phyloP scores from a whole-genome alignment of 2,329 filamentous ascomycete species.

The Fusarium sp. region DNA sequence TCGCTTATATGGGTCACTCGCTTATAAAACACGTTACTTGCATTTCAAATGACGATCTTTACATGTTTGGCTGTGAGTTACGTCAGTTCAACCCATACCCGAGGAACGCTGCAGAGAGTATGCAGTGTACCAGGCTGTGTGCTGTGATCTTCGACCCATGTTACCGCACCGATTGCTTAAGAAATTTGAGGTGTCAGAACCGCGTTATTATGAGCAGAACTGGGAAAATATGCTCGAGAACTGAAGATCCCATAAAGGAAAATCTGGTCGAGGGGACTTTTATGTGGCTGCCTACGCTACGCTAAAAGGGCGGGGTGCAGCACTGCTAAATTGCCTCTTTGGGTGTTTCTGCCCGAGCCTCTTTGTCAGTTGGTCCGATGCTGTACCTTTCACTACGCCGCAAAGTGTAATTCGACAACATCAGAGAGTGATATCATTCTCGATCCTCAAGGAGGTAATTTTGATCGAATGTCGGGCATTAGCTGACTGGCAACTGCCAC shows the following conservation, averaged over 20 bases:
- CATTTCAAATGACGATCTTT: not conserved
- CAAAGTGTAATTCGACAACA: not conserved
- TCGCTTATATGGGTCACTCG: no score
- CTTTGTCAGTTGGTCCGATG: not conserved
- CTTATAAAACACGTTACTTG: no score
- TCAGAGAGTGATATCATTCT: not conserved
- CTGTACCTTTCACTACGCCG: not conserved
- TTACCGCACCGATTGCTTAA: not conserved
- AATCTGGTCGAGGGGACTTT: not conserved
- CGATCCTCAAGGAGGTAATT: no score
- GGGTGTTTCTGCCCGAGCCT: not conserved
- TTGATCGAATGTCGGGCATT: not conserved
- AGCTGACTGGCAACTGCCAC: not conserved
- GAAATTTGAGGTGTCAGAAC: rapidly evolving
- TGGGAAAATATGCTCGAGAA: not conserved
- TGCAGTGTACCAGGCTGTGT: not conserved
- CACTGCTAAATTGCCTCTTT: not conserved
- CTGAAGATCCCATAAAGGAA: not conserved
- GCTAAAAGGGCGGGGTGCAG: not conserved
- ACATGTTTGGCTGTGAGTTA: not conserved
- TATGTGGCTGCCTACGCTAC: not conserved
- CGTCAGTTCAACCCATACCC: not conserved
- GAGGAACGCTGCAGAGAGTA: not conserved
- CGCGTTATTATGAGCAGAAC: not conserved
- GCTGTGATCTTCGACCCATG: not conserved